These are phyloP conservation scores for Aspergillaceae sp. DNA, from an alignment of 2,329 filamentous ascomycete genomes.

Conservation along the genomic window DNA sequence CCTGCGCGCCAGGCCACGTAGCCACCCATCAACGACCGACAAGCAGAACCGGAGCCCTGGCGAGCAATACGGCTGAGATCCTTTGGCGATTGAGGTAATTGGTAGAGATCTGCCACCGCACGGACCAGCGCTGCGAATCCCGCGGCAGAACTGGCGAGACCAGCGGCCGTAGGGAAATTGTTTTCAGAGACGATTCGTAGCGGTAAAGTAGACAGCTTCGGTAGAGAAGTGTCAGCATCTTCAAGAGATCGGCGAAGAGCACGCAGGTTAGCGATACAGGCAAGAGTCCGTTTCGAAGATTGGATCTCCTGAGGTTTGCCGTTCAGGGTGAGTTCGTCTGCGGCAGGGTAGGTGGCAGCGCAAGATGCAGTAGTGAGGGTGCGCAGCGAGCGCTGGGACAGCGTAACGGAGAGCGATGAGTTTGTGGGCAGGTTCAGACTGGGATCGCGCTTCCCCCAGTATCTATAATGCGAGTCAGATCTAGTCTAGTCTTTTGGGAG, in stretches of 20 bases:
- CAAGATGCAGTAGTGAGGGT: slow-evolving; percentile 94
- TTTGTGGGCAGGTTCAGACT: slow-evolving; percentile 96
- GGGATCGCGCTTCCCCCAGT: slow-evolving; percentile 96
- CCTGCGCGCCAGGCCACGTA: slow-evolving; percentile 95
- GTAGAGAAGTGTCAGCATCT: slow-evolving; percentile 60
- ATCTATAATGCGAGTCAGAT: slow-evolving; percentile 35
- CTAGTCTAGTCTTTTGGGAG: not conserved
- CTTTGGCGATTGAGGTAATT: slow-evolving; percentile 68
- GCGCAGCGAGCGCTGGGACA: slow-evolving; percentile 86
- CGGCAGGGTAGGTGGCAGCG: slow-evolving; percentile 58
- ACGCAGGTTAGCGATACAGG: slow-evolving; percentile 82
- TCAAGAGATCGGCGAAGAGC: slow-evolving; percentile 69
- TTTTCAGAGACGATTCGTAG: slow-evolving; percentile 90
- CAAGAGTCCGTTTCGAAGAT: slow-evolving; percentile 80
- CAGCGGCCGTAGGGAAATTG: slow-evolving; percentile 97
- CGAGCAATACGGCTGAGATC: slow-evolving; percentile 83
- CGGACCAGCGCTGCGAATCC: slow-evolving; percentile 62
- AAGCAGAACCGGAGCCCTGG: slow-evolving; percentile 91
- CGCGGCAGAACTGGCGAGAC: slow-evolving; percentile 61
- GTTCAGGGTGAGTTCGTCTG: slow-evolving; percentile 75
- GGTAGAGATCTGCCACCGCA: slow-evolving; percentile 82
- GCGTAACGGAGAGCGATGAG: slow-evolving; percentile 91
- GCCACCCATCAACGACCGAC: slow-evolving; percentile 84
- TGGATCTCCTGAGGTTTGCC: slow-evolving; percentile 68
- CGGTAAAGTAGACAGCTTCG: slow-evolving; percentile 66